These are phyloP conservation scores for Phlebopus sp. DNA, from an alignment of 1,284 basidiomycete species.

Conservation along the genomic window DNA sequence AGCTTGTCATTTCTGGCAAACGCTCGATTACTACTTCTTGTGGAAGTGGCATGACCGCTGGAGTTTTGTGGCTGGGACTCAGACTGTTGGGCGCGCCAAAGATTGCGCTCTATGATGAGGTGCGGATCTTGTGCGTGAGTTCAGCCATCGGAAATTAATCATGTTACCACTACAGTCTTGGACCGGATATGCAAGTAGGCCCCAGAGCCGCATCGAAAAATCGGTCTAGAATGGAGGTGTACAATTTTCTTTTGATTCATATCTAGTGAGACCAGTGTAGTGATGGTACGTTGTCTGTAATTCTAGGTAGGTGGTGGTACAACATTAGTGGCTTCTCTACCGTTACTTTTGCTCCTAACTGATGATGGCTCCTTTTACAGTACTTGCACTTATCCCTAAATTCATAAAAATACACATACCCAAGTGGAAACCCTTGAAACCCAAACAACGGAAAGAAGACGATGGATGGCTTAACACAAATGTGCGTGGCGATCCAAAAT, in stretches of 20 bases:
- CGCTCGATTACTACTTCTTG: constrained; percentile 69
- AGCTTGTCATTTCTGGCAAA: constrained; percentile 56
- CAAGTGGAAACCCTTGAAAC: constrained; percentile 16
- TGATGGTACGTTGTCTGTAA: constrained; percentile 14
- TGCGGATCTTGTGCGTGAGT: constrained; percentile 34
- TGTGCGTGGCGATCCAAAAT: constrained; percentile 32
- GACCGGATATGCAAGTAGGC: constrained; percentile 75
- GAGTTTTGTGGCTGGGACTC: constrained; percentile 86
- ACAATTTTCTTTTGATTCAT: constrained; percentile 5
- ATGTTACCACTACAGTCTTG: constrained; percentile 58
- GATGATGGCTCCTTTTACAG: constrained; percentile 17
- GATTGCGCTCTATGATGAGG: constrained; percentile 83
- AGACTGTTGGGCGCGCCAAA: constrained; percentile 60
- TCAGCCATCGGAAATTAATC: constrained; percentile 16
- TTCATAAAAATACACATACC: constrained; percentile 25
- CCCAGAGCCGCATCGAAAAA: constrained; percentile 62
- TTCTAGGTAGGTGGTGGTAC: constrained; percentile 30
- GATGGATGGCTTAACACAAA: constrained; percentile 19
- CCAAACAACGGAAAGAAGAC: constrained; percentile 10
- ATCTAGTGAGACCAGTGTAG: constrained; percentile 6
- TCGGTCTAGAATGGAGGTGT: constrained; percentile 16
- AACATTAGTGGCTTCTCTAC: constrained; percentile 25
- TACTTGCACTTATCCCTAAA: constrained; percentile 7
- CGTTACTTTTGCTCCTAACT: constrained; percentile 17
- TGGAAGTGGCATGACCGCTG: constrained; percentile 97